Conservation (phyloP, 2,329 filamentous ascomycete species). For the Gliomastix tumulicola region DNA sequence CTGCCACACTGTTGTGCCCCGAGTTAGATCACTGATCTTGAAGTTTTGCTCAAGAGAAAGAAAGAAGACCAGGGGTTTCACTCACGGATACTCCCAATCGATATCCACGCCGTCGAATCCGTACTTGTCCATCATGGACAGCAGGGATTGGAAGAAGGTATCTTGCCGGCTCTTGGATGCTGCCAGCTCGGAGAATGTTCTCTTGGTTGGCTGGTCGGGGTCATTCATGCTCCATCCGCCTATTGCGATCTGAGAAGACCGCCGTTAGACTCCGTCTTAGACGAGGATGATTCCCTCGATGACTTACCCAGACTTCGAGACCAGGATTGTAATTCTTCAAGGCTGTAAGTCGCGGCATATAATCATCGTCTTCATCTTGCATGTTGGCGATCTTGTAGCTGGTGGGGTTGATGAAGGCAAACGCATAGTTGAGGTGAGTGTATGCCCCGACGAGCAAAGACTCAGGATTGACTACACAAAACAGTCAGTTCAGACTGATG, state of each 20-base stretch:
- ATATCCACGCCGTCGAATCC: constrained; percentile 17
- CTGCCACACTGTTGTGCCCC: constrained; percentile 13
- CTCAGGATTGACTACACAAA: no score
- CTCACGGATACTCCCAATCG: constrained; percentile 15
- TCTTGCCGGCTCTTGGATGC: constrained; percentile 12
- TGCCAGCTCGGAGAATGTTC: constrained; percentile 16
- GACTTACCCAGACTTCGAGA: constrained; percentile 21
- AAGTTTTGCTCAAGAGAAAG: neutral
- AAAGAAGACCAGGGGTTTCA: neutral
- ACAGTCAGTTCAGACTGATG: no score
- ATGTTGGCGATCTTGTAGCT: constrained; percentile 18
- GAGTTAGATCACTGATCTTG: constrained; percentile 19
- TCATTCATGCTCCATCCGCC: constrained; percentile 33
- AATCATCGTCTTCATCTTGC: constrained; percentile 6
- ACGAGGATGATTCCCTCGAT: no score
- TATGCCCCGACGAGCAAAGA: constrained; percentile 10
- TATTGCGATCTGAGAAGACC: no score
- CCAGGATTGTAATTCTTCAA: constrained; percentile 16
- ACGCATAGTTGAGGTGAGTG: constrained; percentile 21
- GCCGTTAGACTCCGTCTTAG: no score
- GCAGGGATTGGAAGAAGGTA: constrained; percentile 25
- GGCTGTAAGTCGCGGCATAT: constrained; percentile 13
- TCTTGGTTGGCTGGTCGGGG: constrained; percentile 11
- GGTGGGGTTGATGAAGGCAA: constrained; percentile 21
- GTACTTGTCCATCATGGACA: constrained; percentile 10